Conservation (phyloP, 352 stramenopile genomes). For the Phytophthora uliginosa region DNA sequence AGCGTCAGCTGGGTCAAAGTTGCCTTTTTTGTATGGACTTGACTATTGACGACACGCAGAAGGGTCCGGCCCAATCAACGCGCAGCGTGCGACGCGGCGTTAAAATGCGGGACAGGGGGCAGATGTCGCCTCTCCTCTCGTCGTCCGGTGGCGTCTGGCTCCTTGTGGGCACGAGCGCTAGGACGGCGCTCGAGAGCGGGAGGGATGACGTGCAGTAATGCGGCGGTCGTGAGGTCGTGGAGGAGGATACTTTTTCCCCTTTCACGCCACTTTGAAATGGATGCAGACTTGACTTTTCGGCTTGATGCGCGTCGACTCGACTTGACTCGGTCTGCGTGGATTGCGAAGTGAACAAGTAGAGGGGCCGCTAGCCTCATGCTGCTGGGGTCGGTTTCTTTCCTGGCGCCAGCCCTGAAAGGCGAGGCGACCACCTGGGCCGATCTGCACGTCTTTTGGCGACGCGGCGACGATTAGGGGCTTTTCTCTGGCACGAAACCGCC, state of each 20-base stretch:
- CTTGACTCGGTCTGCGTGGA: constrained; percentile 11
- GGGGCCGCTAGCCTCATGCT: background rate
- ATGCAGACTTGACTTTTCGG: constrained; percentile 46
- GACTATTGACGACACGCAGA: constrained; percentile 39
- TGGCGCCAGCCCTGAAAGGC: constrained; percentile 47
- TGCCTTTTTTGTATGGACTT: constrained; percentile 34
- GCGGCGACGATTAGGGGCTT: constrained; percentile 30
- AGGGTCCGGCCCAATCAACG: constrained; percentile 33
- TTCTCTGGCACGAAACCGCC: background rate
- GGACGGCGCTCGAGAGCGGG: constrained; percentile 7
- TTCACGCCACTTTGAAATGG: constrained; percentile 31
- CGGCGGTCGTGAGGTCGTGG: constrained; percentile 33
- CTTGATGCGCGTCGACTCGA: constrained; percentile 87
- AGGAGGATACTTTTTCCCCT: constrained; percentile 35
- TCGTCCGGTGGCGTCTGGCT: constrained; percentile 26
- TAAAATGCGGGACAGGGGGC: constrained; percentile 34
- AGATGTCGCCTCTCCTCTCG: constrained; percentile 33
- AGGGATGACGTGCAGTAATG: constrained; percentile 32
- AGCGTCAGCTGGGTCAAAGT: constrained; percentile 8
- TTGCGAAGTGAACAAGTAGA: constrained; percentile 39
- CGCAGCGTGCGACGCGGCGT: constrained; percentile 43
- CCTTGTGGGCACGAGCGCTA: background rate
- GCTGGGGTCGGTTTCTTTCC: constrained; percentile 29
- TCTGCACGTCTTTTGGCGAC: constrained; percentile 52
- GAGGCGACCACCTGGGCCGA: constrained; percentile 41